A percentile compares a stretch with the other conserved stretches of the same genome.
Evolutionary conservation across 306 rosid genomes (phyloP).

Genomic region (Ammopiptanthus mongolicus): DNA sequence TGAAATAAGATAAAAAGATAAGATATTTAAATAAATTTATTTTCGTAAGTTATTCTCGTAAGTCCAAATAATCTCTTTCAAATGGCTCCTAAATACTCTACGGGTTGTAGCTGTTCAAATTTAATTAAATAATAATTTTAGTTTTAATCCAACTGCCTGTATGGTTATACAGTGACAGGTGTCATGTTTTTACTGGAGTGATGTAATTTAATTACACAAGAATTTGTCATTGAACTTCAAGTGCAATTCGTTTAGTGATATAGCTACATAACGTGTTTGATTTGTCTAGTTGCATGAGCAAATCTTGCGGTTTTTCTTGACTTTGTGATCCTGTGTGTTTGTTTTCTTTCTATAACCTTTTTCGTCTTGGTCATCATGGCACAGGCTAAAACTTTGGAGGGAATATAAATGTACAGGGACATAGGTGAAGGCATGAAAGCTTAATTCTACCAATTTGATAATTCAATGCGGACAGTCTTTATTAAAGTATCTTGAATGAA

Average conservation of each 20-base stretch:
- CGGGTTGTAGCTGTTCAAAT: no score
- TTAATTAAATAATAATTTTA: no score
- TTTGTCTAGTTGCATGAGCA: slow-evolving; percentile 1
- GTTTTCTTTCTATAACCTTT: not conserved
- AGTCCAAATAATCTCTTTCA: no score
- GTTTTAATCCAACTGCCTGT: no score
- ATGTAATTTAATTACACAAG: no score
- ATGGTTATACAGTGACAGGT: no score
- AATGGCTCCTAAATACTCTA: no score
- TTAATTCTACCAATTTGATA: slow-evolving; percentile 25
- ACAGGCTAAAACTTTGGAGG: slow-evolving; percentile 21
- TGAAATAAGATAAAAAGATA: no score
- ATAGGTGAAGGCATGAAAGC: slow-evolving; percentile 18
- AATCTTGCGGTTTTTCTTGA: not conserved
- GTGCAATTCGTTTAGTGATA: not conserved
- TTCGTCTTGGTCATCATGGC: slow-evolving; percentile 8
- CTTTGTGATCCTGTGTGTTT: not conserved
- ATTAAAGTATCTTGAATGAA: slow-evolving; percentile 19
- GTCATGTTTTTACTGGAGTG: no score
- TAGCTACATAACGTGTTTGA: not conserved
- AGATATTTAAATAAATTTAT: no score
- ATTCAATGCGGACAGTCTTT: slow-evolving; percentile 4
- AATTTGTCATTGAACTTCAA: not conserved
- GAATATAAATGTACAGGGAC: slow-evolving; percentile 26
- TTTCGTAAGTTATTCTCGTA: no score